Base-by-base conservation (phyloP, 2,329 filamentous ascomycete species). In the Helotiales sp. region DNA sequence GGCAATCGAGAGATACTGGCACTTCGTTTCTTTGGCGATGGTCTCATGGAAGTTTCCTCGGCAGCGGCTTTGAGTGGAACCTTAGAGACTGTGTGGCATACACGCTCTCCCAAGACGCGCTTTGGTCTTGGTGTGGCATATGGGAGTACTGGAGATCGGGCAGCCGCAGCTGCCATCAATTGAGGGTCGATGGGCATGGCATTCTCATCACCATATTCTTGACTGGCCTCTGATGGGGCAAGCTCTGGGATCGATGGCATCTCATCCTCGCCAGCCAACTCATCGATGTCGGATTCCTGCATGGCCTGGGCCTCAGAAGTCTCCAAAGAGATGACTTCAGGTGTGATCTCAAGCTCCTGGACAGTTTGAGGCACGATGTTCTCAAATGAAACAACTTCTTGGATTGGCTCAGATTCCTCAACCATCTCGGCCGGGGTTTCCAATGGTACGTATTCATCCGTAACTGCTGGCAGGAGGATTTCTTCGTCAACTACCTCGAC, bases 21-120 rank as follows among this genome's bases (percentile, higher is more conserved):
- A 77, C 64, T 81, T 75, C 63, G 81, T 69, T 76, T 76, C 58
- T 68, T 80, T 81, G 71, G 82, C 67, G 57, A 72, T 43, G 71
- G 67, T 52, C 70, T 70, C 64, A 75, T 72, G 15, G 83, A 82
- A 8, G 82, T 83, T 1, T 82, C 77, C 6, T 83, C 79, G 15
- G 81, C 90, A 26, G 89, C 88, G 3, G 88, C 82, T 77, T 92
- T 93, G 47, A 94, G 80, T 1, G 91, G 91, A 4, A 94, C 87
- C 79, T 93, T 94, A 28, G 90, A 91, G 0, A 92, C 88, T 0
- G 92, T 94, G 77, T 91, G 87, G 69, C 90, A 86, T n/a, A 84
- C 81, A 50, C 82, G 64, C 63, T 78, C 72, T 8, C 71, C 66
- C 4, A 74, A 64, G 52, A 75, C 58, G 37, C 72, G 72, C 58